phyloP scores from a whole-genome alignment of 495 filamentous ascomycete genomes.

The Penicillium goetzii region DNA sequence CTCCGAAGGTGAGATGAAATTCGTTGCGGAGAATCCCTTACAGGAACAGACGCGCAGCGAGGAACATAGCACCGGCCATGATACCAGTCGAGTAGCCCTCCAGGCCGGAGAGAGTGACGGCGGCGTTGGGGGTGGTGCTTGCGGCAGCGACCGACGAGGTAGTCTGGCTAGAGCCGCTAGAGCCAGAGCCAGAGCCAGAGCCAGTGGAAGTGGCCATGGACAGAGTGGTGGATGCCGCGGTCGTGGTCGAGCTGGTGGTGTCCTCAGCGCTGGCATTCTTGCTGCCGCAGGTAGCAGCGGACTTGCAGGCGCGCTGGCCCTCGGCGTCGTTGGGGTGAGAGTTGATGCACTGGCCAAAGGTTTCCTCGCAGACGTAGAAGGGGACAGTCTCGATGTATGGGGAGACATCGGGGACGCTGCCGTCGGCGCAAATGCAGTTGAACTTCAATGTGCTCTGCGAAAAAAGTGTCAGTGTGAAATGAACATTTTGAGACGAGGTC shows the following conservation, averaged over 20 bases:
- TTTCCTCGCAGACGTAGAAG: conserved; percentile 58
- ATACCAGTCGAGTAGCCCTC: conserved; percentile 55
- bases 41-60: conserved; percentile 54
- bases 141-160: conserved; percentile 37
- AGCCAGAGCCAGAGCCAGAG: conserved; percentile 30
- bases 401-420: conserved; percentile 53
- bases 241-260: conserved; percentile 29
- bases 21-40: conserved; percentile 30
- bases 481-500: neutral
- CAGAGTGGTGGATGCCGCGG: conserved; percentile 30
- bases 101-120: conserved; percentile 29
- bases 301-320: conserved; percentile 50
- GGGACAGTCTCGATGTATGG: conserved; percentile 59
- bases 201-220: conserved; percentile 33
- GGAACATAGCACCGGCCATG: conserved; percentile 51
- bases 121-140: conserved; percentile 40
- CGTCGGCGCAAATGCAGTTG: conserved; percentile 58
- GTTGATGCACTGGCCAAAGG: conserved; percentile 54
- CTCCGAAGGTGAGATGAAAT: neutral
- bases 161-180: conserved; percentile 25
- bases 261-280: conserved; percentile 47
- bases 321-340: conserved; percentile 48
- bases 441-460: conserved; percentile 53
- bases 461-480: conserved; percentile 13
- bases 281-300: conserved; percentile 47